Evolutionary conservation across 148 eudicot species (phyloP), one percentile per base, ranked within the genome.

Genomic region (Nepenthes gracilis): DNA sequence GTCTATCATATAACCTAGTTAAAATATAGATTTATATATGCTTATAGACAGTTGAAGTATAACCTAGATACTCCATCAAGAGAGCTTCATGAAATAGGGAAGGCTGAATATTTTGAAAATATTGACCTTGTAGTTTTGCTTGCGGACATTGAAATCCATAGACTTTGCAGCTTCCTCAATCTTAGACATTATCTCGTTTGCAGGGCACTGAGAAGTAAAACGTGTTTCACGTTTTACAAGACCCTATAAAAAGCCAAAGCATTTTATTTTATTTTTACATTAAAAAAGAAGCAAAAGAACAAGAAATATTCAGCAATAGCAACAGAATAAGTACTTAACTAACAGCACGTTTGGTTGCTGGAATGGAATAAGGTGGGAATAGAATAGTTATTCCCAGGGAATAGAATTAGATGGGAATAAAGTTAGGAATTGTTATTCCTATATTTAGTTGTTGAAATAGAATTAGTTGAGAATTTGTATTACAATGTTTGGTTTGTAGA

Each of bases 111-210:
- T 40, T 48, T 57, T n/a, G 55, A 54, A 55, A 54, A 48, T 33
- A 91, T 3, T 49, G 6, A 49, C 97, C 93, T 91, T 91, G 65
- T 91, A 91, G 59, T 91, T 77, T 62, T 74, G 73, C 69, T 85
- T 91, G 58, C 78, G 84, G 59, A 85, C 85, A 64, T 87, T 83
- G 60, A 91, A 91, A 61, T 92, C 97, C 63, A 91, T 64, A 34
- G 93, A 88, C 57, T 83, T 87, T 48, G 96, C 97, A 63, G 97
- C 80, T 80, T 87, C 88, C 78, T 90, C 97, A 33, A 90, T 87
- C 68, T 90, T 87, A 50, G 86, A 74, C 59, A 91, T 80, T 15
- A 91, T 91, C 77, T 91, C 96, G 56, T 85, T 85, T 47, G 97
- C 76, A 33, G 97, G 86, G 48, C 71, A 15, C 70, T 83, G 81